Percentiles rank a stretch among this genome's conserved stretches.
Conservation (phyloP, 164 flowering plant species). For the Chimonanthus praecox region DNA sequence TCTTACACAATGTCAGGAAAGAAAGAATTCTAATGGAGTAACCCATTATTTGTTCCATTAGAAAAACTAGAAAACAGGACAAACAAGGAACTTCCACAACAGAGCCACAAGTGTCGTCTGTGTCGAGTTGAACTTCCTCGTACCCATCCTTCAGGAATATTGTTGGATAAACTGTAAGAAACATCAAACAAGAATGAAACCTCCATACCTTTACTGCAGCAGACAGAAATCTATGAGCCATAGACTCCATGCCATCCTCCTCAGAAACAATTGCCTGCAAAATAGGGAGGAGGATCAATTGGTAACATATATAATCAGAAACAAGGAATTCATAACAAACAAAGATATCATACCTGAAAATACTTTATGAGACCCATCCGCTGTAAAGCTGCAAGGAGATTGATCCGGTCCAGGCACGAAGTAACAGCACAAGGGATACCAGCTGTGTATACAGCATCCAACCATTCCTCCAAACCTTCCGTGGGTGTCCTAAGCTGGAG, state of each 20-base stretch:
- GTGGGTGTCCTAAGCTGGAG: constrained; percentile 62
- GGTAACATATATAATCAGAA: neutral
- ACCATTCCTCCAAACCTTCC: constrained; percentile 87
- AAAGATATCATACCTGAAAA: constrained; percentile 59
- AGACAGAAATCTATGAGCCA: constrained; percentile 92
- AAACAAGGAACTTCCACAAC: neutral
- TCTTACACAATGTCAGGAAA: too few species aligned
- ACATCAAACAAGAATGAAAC: neutral
- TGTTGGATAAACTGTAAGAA: neutral
- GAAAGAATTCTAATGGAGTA: neutral
- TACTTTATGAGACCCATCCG: constrained; percentile 66
- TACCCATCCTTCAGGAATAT: neutral
- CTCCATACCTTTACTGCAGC: constrained; percentile 78
- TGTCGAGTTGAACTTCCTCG: neutral
- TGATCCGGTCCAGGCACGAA: constrained; percentile 72
- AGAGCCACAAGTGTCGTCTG: too few species aligned
- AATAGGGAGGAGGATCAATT: neutral
- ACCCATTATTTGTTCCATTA: neutral
- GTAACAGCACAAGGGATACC: constrained; percentile 93
- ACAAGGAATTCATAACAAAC: neutral
- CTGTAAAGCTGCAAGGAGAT: constrained; percentile 54
- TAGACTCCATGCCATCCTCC: constrained; percentile 98
- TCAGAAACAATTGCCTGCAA: constrained; percentile 80
- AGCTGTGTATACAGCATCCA: constrained; percentile 71
- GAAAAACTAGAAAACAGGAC: too few species aligned